Evolutionary conservation across 768 basidiomycete species (phyloP).

Genomic region (Asterophora parasitica): DNA sequence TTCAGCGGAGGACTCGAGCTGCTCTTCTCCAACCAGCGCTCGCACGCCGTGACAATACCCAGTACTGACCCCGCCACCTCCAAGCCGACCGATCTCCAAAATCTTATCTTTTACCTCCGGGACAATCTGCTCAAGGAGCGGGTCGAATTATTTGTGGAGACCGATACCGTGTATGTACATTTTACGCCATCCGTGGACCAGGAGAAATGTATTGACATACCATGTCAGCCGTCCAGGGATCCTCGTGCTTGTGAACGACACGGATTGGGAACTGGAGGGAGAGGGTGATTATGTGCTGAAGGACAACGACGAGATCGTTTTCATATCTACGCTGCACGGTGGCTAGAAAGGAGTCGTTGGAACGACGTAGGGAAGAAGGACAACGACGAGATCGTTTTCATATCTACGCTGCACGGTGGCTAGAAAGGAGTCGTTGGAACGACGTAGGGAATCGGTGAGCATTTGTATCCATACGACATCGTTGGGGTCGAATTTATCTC

Average conservation of each 20-base stretch:
- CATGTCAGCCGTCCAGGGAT: slow-evolving; percentile 85
- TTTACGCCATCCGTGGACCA: background rate
- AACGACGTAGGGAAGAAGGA: too few species aligned
- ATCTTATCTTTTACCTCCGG: slow-evolving; percentile 75
- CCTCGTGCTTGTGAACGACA: slow-evolving; percentile 93
- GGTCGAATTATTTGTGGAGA: slow-evolving; percentile 85
- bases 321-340: slow-evolving; percentile 95
- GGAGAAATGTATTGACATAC: background rate
- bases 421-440: slow-evolving; percentile 26
- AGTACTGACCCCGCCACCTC: slow-evolving; percentile 16
- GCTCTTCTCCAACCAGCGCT: slow-evolving; percentile 68
- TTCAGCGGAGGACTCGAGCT: slow-evolving; percentile 87
- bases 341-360: slow-evolving; percentile 40
- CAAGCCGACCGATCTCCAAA: slow-evolving; percentile 53
- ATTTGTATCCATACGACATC: too few species aligned
- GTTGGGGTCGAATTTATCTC: too few species aligned
- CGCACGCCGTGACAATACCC: slow-evolving; percentile 55
- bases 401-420: slow-evolving; percentile 93
- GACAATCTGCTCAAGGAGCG: slow-evolving; percentile 78
- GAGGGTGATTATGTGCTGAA: slow-evolving; percentile 82
- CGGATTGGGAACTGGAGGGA: slow-evolving; percentile 97
- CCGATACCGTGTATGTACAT: slow-evolving; percentile 71
- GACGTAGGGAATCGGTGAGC: too few species aligned
- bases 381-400: slow-evolving; percentile 91
- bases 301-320: slow-evolving; percentile 84